Base-by-base conservation (phyloP, 2,329 filamentous ascomycete genomes). In the Tolypocladium sp. region DNA sequence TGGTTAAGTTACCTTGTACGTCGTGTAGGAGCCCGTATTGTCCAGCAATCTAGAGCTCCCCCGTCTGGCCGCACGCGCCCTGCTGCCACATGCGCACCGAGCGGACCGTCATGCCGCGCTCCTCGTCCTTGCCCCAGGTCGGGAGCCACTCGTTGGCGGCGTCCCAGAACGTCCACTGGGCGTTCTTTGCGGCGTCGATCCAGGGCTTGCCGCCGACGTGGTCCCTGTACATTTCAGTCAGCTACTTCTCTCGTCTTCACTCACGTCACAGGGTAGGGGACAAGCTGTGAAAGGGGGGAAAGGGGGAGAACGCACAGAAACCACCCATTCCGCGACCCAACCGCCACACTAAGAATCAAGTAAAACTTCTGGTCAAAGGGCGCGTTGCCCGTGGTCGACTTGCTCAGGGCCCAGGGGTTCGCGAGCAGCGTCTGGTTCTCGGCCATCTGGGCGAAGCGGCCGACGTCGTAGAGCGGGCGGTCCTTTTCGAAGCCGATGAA, bases 361-460 rank as follows among this genome's bases (percentile, higher is more conserved):
- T 78, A 81, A 63, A 82, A 82, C 1, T 70, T 64, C 64, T 81
- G 75, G 65, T 82, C 79, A 65, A 82, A 82, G 0, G 80, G 80
- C 3, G 79, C 76, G 60, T 77, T 79, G 44, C 68, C 67, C 8
- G 67, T 70, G 8, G 69, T 68, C n/a, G 70, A 69, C 3, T 67
- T 71, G 17, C 71, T 73, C 8, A 67, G 61, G 3, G 65, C 67
- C 79, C 79, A 82, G 1, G 79, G 79, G 62, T 81, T 73, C 4
- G 69, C 67, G 15, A 76, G 63, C 0, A 75, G 66, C 0, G 76
- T 76, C 56, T 70, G 66, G 61, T 81, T 80, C 53, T 74, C 71
- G 10, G 71, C 70, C 57, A 68, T 71, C 33, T 67, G 64, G 30
- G 70, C 68, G 61, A 81, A 81, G 38, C 72, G 63, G 13, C 79